Evolutionary conservation across 352 stramenopile genomes (phyloP).

Genomic region (Phytophthora foliorum): DNA sequence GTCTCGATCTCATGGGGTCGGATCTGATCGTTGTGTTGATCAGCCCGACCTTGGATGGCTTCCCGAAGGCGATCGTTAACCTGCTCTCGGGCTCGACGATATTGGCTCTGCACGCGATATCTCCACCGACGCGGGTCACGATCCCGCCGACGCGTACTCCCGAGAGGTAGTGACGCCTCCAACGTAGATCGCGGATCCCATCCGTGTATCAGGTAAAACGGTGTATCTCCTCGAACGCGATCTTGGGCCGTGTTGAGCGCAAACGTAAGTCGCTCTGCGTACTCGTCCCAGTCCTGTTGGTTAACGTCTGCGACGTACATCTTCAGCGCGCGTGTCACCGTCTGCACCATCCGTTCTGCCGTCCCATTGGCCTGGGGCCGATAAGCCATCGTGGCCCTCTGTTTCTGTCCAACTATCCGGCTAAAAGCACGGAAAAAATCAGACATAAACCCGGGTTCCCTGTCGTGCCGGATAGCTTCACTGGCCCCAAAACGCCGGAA

Average conservation of each 20-base stretch:
- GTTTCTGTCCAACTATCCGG: constrained; percentile 17
- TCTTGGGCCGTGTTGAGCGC: constrained; percentile 31
- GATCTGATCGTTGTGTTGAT: neutral
- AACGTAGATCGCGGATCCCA: constrained; percentile 22
- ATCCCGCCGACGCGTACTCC: neutral
- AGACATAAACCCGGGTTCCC: constrained; percentile 39
- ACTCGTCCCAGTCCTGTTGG: constrained; percentile 39
- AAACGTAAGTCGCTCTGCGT: constrained; percentile 36
- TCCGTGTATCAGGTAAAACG: neutral
- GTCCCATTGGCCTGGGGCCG: constrained; percentile 35
- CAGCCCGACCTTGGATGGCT: neutral
- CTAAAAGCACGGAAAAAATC: constrained; percentile 35
- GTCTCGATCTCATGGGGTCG: constrained; percentile 1
- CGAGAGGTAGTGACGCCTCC: constrained; percentile 7
- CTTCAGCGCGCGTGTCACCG: constrained; percentile 12
- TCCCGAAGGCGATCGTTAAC: neutral
- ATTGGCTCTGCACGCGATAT: constrained; percentile 14
- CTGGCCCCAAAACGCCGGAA: constrained; percentile 28
- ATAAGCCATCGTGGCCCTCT: constrained; percentile 10
- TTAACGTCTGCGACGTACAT: constrained; percentile 34
- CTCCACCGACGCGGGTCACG: neutral
- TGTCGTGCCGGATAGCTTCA: constrained; percentile 32
- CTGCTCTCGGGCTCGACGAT: neutral
- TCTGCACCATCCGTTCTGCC: constrained; percentile 37
- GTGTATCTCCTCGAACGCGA: constrained; percentile 9